Percentiles rank a stretch among this genome's conserved stretches.
phyloP scores from a whole-genome alignment of 306 rosid species.

The Medicago arabica region DNA sequence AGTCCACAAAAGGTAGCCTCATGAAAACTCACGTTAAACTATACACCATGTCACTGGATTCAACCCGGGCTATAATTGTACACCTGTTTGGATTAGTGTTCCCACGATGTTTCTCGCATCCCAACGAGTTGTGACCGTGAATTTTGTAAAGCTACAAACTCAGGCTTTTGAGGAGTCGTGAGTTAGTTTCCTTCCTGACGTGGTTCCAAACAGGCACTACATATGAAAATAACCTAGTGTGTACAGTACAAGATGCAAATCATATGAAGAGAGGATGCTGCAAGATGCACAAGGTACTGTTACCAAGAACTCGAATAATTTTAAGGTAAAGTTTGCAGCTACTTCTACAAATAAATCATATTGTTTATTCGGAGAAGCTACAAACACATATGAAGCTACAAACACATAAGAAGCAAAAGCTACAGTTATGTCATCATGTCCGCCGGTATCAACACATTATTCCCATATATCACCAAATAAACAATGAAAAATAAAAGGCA shows the following conservation, averaged over 20 bases:
- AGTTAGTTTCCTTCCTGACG: background rate
- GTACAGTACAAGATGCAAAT: background rate
- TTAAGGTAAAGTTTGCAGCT: constrained; percentile 10
- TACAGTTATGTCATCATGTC: background rate
- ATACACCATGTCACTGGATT: background rate
- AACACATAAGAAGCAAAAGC: background rate
- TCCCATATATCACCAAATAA: constrained; percentile 16
- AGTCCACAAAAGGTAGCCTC: background rate
- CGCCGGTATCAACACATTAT: constrained; percentile 17
- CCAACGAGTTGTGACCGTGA: background rate
- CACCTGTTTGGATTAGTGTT: background rate
- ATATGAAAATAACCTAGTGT: background rate
- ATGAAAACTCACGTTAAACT: background rate
- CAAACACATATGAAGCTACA: background rate
- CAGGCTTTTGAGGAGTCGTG: background rate
- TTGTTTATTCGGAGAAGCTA: background rate
- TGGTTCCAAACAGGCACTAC: background rate
- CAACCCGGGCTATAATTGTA: background rate
- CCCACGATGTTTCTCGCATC: background rate
- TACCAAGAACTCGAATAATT: background rate
- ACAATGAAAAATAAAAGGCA: constrained; percentile 1
- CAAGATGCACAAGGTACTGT: background rate
- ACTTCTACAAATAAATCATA: constrained; percentile 8
- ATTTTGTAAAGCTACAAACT: constrained; percentile 11
- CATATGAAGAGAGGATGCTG: background rate